Conservation (phyloP, 2,329 filamentous ascomycete genomes). For the Pseudogymnoascus sp. region DNA sequence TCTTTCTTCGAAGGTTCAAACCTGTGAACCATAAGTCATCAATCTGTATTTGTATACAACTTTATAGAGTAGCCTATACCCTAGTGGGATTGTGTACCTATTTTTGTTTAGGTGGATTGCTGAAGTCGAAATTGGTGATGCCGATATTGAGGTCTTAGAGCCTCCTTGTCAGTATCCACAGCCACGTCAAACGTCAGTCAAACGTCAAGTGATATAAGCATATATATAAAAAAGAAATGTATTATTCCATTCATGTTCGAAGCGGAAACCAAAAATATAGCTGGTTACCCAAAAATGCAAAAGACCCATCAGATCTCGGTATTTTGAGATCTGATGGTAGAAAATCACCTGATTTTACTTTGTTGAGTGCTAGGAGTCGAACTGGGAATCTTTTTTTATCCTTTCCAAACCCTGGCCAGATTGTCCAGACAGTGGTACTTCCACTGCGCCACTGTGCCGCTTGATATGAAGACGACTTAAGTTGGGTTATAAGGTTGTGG, state of each 20-base stretch:
- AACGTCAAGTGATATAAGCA: neutral
- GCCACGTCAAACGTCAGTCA: neutral
- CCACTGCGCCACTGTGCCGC: conserved; percentile 2
- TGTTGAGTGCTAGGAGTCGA: neutral
- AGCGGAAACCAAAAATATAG: neutral
- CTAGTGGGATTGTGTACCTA: neutral
- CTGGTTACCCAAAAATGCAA: neutral
- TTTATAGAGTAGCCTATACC: neutral
- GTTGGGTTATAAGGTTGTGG: neutral
- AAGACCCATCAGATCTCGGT: neutral
- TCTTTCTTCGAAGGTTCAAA: neutral
- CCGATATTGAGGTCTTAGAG: neutral
- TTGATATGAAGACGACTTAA: neutral
- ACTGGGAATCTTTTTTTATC: neutral
- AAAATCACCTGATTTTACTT: conserved; percentile 8
- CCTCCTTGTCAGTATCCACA: neutral
- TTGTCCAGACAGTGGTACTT: conserved; percentile 2
- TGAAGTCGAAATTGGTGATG: neutral
- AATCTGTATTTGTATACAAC: neutral
- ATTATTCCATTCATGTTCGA: neutral
- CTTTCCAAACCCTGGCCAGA: neutral
- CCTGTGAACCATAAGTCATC: neutral
- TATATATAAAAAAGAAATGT: neutral
- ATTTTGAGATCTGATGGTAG: conserved; percentile 3
- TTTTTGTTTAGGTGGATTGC: neutral